Evolutionary conservation across 2,329 filamentous ascomycete species (phyloP).

Genomic region (Aspergillus piperis): DNA sequence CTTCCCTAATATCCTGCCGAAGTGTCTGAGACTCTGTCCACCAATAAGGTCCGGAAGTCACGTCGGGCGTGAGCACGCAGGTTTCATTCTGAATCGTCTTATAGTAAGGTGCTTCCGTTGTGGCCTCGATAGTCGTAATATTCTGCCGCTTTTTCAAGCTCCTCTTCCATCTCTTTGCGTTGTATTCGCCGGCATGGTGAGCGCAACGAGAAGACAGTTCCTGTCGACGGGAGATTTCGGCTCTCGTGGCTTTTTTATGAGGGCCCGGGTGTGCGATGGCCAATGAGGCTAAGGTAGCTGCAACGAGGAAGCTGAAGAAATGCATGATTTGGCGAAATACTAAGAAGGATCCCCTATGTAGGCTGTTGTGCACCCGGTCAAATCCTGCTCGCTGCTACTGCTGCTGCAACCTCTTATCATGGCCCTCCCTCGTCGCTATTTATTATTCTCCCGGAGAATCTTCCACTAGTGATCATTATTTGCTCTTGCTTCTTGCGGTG

Average conservation of each 20-base stretch:
- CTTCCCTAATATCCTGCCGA: constrained; percentile 43
- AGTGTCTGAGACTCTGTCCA: constrained; percentile 38
- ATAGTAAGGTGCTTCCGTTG: constrained; percentile 21
- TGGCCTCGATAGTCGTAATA: background rate
- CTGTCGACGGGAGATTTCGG: background rate
- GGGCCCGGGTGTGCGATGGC: background rate
- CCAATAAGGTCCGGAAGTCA: constrained; percentile 41
- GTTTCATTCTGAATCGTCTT: constrained; percentile 24
- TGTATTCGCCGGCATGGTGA: background rate
- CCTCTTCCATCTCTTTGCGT: background rate
- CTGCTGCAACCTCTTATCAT: background rate
- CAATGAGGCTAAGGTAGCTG: no score
- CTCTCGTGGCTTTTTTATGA: background rate
- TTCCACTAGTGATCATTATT: background rate
- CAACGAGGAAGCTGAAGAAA: background rate
- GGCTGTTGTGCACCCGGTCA: no score
- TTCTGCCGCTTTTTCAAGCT: background rate
- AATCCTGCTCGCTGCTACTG: no score
- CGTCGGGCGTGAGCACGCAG: constrained; percentile 43
- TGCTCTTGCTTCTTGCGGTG: background rate
- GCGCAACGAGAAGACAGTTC: background rate
- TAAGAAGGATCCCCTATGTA: no score
- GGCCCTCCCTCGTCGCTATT: background rate
- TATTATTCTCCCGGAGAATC: background rate
- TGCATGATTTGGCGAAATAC: background rate